Base-by-base conservation (phyloP, 1,284 basidiomycete genomes). In the Leccinum pachyderme region DNA sequence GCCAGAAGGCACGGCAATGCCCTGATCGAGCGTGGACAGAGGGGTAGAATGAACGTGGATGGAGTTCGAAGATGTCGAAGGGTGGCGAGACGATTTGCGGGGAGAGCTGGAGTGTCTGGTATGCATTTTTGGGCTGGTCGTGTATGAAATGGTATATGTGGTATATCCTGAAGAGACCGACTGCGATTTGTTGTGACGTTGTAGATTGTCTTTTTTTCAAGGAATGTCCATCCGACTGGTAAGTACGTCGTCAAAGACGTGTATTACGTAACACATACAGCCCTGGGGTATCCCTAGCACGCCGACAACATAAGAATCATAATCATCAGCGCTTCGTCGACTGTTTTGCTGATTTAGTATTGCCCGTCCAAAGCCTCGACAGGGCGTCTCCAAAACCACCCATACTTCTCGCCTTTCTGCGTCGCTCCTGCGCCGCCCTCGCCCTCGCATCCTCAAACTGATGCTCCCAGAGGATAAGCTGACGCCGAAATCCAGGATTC, bases 401-500 rank as follows among this genome's bases (percentile, higher is more conserved):
- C 13, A 53, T n/a, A 15, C 58, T 52, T 18, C 49, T 52, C 4
- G 59, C 6, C n/a, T 48, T 59, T 43, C 54, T 49, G 18, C 58
- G 58, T 25, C 45, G 61, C 31, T 66, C 69, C 24, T 51, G 44
- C 39, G 56, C 63, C 11, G 56, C 65, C 18, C 12, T 62, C 11
- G 35, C 46, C 56, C 63, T 69, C 3, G 57, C 56, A 1, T 60
- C 64, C 5, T 72, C 66, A 59, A 75, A 75, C 52, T 63, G 66
- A 41, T 58, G 64, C 27, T 73, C 72, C 66, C 79, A 89, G 58
- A 71, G 70, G n/a, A 76, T 69, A 5, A 89, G 74, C 69, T 91
- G 88, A 47, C 68, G 65, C 49, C 83, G 72, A 65, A 91, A 90
- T 4, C 87, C 87, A 1, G 72, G 52, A 59, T 91, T 91, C 0